These are phyloP conservation scores for Carpinus viminea DNA, from an alignment of 306 rosid species.

Conservation along the genomic window DNA sequence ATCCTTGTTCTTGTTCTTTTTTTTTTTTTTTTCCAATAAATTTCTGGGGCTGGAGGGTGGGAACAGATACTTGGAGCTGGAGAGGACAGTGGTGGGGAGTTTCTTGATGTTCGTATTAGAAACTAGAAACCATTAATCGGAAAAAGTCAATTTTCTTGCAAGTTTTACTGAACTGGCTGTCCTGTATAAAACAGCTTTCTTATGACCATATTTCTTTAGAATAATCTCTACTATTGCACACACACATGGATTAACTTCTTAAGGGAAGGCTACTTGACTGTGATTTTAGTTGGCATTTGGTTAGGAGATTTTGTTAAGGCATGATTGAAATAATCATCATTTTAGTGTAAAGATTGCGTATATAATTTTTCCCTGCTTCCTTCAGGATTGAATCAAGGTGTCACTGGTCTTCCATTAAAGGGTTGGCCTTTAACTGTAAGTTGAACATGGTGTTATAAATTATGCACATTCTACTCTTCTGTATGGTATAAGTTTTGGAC, in stretches of 20 bases:
- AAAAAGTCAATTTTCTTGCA: background rate
- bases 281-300: slow-evolving; percentile 6
- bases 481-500: slow-evolving; percentile 2
- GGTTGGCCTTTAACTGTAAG: slow-evolving; percentile 97
- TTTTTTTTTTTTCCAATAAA: too few species aligned
- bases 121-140: background rate
- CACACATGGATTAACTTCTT: slow-evolving; percentile 15
- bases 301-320: background rate
- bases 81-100: too few species aligned
- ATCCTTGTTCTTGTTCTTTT: too few species aligned
- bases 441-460: slow-evolving; percentile 29
- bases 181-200: background rate
- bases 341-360: slow-evolving; percentile 4
- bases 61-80: too few species aligned
- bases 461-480: slow-evolving; percentile 4
- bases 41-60: too few species aligned
- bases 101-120: background rate
- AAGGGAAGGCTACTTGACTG: slow-evolving; percentile 18
- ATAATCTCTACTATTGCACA: slow-evolving; percentile 10
- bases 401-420: slow-evolving; percentile 68
- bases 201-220: background rate
- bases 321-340: slow-evolving; percentile 14
- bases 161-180: background rate
- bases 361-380: slow-evolving; percentile 14
- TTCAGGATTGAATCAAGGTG: slow-evolving; percentile 77